Evolutionary conservation across 2,329 filamentous ascomycete species (phyloP).

Genomic region (Ceratocystiopsis brevicomis): DNA sequence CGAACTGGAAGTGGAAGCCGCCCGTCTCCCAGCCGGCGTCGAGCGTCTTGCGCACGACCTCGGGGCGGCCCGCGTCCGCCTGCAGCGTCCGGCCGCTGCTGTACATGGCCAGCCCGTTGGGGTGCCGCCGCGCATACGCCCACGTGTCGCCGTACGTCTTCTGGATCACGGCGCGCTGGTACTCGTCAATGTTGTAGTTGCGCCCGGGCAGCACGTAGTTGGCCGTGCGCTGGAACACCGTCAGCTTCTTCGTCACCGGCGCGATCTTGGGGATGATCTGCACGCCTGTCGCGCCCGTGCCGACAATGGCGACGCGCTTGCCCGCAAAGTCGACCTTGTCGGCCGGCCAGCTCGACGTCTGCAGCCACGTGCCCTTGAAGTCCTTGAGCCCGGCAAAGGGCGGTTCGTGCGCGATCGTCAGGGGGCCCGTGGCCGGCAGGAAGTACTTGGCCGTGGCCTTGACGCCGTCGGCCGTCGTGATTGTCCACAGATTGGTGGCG

Average conservation of each 20-base stretch:
- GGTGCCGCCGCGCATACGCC: neutral
- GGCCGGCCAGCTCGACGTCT: constrained; percentile 35
- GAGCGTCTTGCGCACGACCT: constrained; percentile 1
- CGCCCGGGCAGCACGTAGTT: constrained; percentile 38
- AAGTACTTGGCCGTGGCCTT: constrained; percentile 31
- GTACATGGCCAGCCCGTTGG: constrained; percentile 2
- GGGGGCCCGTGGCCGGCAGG: constrained; percentile 47
- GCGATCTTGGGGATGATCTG: constrained; percentile 55
- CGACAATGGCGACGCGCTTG: constrained; percentile 55
- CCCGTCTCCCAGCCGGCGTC: constrained; percentile 4
- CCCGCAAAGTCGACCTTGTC: constrained; percentile 43
- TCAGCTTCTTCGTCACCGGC: constrained; percentile 44
- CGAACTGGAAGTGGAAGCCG: constrained; percentile 4
- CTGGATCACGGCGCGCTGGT: neutral
- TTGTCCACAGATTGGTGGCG: constrained; percentile 32
- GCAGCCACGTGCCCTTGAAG: constrained; percentile 35
- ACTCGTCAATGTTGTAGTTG: constrained; percentile 3
- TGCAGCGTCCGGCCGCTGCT: neutral
- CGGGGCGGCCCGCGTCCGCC: neutral
- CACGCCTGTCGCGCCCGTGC: constrained; percentile 60
- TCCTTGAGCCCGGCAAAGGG: constrained; percentile 44
- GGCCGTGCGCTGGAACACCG: constrained; percentile 65
- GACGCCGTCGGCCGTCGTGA: constrained; percentile 8
- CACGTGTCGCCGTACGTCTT: constrained; percentile 1
- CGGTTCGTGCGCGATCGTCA: constrained; percentile 38